Evolutionary conservation across 2,329 filamentous ascomycete species (phyloP), one percentile per base, ranked within the genome.

Genomic region (Ambrosiella xylebori): DNA sequence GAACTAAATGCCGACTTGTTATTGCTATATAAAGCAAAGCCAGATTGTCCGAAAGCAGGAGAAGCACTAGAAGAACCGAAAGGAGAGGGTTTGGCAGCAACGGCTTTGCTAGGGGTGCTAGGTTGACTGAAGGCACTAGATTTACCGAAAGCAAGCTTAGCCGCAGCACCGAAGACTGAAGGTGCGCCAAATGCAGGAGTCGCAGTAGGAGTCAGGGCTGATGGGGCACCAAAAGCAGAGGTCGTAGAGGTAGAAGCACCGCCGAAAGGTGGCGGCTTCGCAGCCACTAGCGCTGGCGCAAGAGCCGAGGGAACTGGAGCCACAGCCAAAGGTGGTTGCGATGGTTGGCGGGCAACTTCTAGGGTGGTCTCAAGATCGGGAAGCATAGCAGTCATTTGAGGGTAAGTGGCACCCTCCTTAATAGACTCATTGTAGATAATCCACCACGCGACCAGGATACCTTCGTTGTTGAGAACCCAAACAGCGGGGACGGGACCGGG

Each of bases 391-490:
- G 76, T 72, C 62, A 96, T 73, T 3, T 85, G 86, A 45, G 84
- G 78, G 68, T 89, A 97, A 0, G 80, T 79, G 6, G 80, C 81
- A 2, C 83, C 83, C 64, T 84, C 75, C 60, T 84, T 80, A 61
- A 98, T 82, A 1, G 91, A 89, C 47, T 94, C 88, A 40, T 85
- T 81, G 70, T 96, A 96, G 17, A 97, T 79, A 49, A 97, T 71
- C 88, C 91, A 96, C 89, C 91, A 98, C 11, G 82, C 78, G 51
- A 81, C 82, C 13, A 98, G 74, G 8, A 95, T 72, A 62, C 93
- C 93, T 65, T 96, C 88, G 63, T 95, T 84, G 61, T 94, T 97
- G 13, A 98, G 74, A 37, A 88, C 77, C 76, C 93, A 84, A 47
- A 95, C 75, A 9, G 84, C 88, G 5, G 93, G 93, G 7, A 97